Conservation (phyloP, 176 grass and related monocot genomes). For the Carex cristatella region DNA sequence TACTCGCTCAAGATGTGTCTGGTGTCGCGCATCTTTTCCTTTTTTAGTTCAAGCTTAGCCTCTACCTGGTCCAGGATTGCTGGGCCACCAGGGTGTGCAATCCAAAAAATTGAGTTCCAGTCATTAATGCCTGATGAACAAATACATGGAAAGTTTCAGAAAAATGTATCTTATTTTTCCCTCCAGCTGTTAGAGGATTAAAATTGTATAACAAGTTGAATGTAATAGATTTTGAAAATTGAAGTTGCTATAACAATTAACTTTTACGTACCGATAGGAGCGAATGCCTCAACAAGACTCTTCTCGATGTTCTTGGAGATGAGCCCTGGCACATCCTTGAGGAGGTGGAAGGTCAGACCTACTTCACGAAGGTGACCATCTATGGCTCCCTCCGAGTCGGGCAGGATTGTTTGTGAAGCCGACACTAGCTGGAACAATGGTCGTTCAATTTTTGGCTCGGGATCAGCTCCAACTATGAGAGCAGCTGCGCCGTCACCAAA, state of each 20-base stretch:
- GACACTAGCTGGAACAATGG: background rate
- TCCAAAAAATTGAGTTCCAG: too few relatives aligned
- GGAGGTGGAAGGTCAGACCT: background rate
- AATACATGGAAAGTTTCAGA: background rate
- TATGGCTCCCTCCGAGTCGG: slow-evolving; percentile 1
- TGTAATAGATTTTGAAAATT: background rate
- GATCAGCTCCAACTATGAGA: background rate
- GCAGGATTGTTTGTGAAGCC: background rate
- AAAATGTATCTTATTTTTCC: background rate
- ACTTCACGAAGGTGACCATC: background rate
- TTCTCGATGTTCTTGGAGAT: background rate
- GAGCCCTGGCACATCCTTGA: background rate
- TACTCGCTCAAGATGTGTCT: too few relatives aligned
- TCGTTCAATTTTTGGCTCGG: background rate
- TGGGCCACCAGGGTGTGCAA: too few relatives aligned
- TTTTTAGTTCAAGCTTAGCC: too few relatives aligned
- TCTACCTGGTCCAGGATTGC: too few relatives aligned
- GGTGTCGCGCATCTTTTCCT: too few relatives aligned
- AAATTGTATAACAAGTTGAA: background rate
- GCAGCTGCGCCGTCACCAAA: background rate
- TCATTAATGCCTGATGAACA: background rate
- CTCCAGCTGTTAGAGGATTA: background rate
- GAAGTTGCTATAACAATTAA: background rate
- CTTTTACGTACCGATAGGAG: slow-evolving; percentile 6
- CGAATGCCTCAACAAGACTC: background rate